Conservation (phyloP, 2,329 filamentous ascomycete genomes). For the Cladosporium velox region DNA sequence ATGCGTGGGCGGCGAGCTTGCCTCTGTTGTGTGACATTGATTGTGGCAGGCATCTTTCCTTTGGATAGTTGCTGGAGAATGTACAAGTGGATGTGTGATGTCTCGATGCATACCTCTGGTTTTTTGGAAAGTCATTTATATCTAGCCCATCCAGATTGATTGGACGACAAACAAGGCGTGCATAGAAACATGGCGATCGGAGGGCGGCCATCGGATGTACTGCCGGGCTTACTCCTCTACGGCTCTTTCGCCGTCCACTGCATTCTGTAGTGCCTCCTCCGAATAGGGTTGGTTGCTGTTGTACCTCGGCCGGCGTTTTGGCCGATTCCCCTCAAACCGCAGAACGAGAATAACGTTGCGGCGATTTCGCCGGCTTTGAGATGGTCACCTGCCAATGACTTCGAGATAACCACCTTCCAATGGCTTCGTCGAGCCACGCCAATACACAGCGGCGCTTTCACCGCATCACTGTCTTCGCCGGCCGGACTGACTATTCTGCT, state of each 20-base stretch:
- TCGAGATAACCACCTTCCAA: not conserved
- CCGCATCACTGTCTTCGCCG: not conserved
- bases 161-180: not conserved
- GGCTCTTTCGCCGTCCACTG: not conserved
- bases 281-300: not conserved
- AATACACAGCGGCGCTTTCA: not conserved
- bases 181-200: not conserved
- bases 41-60: not conserved
- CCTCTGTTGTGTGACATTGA: not conserved
- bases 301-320: constrained; percentile 1
- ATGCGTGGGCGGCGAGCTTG: constrained; percentile 19
- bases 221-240: not conserved
- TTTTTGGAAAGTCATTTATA: not conserved
- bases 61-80: not conserved
- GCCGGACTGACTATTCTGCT: not conserved
- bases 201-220: not conserved
- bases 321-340: not conserved
- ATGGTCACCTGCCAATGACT: not conserved
- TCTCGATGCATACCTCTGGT: not conserved
- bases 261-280: not conserved
- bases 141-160: not conserved
- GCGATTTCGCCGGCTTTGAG: not conserved
- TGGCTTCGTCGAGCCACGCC: not conserved
- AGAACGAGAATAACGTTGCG: not conserved
- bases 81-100: not conserved